phyloP scores from a whole-genome alignment of 176 grass and related monocot species.

The Calamus simplicifolius region DNA sequence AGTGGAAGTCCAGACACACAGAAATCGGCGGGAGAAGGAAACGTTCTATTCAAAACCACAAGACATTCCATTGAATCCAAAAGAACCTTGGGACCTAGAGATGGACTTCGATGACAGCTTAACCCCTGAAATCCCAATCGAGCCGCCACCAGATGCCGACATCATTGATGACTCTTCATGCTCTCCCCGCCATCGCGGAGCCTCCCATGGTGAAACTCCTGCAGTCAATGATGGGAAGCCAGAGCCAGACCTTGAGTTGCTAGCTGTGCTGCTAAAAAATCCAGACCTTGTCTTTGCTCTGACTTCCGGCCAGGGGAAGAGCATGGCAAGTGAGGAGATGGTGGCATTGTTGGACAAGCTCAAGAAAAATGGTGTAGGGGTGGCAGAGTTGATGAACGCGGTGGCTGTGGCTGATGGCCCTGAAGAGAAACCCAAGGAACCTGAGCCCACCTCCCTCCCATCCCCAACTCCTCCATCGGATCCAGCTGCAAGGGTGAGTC shows the following conservation, averaged over 20 bases:
- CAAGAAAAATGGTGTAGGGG: conserved; percentile 64
- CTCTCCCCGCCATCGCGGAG: conserved; percentile 4
- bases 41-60: conserved; percentile 45
- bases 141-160: conserved; percentile 61
- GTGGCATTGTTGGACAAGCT: conserved; percentile 77
- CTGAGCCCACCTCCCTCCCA: conserved; percentile 58
- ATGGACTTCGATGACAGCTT: conserved; percentile 93
- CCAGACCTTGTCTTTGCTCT: conserved; percentile 90
- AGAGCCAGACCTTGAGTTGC: conserved; percentile 76
- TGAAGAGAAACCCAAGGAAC: conserved; percentile 16
- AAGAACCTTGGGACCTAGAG: conserved; percentile 85
- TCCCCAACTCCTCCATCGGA: conserved; percentile 78
- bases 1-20: conserved; percentile 58
- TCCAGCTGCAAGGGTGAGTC: conserved; percentile 45
- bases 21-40: conserved; percentile 73
- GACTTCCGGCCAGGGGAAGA: conserved; percentile 46
- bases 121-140: conserved; percentile 74
- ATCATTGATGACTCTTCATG: conserved; percentile 1
- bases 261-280: conserved; percentile 86
- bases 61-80: conserved; percentile 61
- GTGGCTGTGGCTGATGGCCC: conserved; percentile 15
- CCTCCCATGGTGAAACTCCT: conserved; percentile 13
- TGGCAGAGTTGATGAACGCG: conserved; percentile 47
- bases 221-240: conserved; percentile 11
- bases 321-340: conserved; percentile 46